Evolutionary conservation across 164 flowering plant species (phyloP).

Genomic region (Annona cherimola): DNA sequence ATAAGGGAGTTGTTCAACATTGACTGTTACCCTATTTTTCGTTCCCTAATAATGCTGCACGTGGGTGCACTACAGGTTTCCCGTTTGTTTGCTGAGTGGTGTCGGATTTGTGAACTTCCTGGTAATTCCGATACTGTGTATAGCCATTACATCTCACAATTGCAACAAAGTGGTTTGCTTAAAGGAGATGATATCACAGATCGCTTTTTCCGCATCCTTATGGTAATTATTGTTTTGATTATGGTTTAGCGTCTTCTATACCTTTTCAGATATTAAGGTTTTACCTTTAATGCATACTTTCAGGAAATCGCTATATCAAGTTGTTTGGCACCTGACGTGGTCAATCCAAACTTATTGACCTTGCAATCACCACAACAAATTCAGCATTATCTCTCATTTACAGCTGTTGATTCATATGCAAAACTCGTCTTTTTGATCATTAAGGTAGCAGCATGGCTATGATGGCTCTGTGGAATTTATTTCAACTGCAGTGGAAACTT

Average conservation of each 20-base stretch:
- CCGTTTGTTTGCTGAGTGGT: slow-evolving; percentile 70
- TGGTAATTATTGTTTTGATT: slow-evolving; percentile 27
- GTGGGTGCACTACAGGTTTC: slow-evolving; percentile 48
- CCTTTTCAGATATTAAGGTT: not conserved
- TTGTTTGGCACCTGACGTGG: slow-evolving; percentile 60
- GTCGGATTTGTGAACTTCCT: slow-evolving; percentile 65
- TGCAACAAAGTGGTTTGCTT: slow-evolving; percentile 76
- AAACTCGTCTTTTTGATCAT: slow-evolving; percentile 65
- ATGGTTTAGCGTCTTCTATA: not conserved
- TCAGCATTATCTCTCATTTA: slow-evolving; percentile 50
- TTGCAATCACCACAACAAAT: slow-evolving; percentile 52
- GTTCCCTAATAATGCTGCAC: not conserved
- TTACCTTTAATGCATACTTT: not conserved
- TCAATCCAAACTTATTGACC: slow-evolving; percentile 20
- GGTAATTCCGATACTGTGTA: slow-evolving; percentile 59
- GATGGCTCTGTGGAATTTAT: not conserved
- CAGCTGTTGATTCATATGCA: slow-evolving; percentile 80
- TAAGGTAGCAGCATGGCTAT: slow-evolving; percentile 41
- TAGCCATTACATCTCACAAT: slow-evolving; percentile 48
- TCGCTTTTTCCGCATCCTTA: slow-evolving; percentile 70
- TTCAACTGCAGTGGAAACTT: not conserved
- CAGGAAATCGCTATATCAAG: slow-evolving; percentile 89
- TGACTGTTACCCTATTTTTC: no score
- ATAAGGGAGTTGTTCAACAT: no score
- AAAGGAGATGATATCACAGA: slow-evolving; percentile 87